These are phyloP conservation scores for Mortierella sp. DNA, from an alignment of 371 early-diverging fungal genomes.

Conservation along the genomic window DNA sequence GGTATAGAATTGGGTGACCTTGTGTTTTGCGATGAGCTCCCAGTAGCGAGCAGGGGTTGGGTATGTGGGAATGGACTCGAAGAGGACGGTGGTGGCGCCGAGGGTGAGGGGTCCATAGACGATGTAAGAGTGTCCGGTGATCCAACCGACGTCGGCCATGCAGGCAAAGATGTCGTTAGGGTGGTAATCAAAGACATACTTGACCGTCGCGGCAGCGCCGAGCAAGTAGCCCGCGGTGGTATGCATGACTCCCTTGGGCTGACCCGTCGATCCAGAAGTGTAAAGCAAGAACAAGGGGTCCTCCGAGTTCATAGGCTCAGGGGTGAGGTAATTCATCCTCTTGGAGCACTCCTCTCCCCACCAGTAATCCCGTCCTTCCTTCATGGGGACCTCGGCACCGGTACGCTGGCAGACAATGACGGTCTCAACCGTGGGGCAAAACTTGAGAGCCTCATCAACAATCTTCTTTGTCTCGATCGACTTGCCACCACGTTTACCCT, in stretches of 20 bases:
- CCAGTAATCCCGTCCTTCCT: constrained; percentile 84
- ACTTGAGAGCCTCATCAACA: constrained; percentile 87
- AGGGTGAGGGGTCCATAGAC: constrained; percentile 95
- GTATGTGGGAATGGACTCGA: constrained; percentile 92
- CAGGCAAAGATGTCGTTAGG: constrained; percentile 88
- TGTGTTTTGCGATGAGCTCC: constrained; percentile 87
- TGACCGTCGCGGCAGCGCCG: constrained; percentile 88
- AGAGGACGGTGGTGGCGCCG: constrained; percentile 94
- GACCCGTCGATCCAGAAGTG: constrained; percentile 96
- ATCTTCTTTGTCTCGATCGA: constrained; percentile 91
- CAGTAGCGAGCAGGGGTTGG: constrained; percentile 89
- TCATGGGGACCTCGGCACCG: constrained; percentile 80
- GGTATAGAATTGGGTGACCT: constrained; percentile 97
- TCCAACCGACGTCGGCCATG: constrained; percentile 89
- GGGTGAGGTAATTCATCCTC: constrained; percentile 85
- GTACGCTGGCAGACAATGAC: constrained; percentile 93
- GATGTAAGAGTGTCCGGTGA: constrained; percentile 92
- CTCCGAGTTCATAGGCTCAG: constrained; percentile 89
- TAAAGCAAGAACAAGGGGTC: constrained; percentile 98
- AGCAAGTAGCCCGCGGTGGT: constrained; percentile 96
- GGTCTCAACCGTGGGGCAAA: constrained; percentile 82
- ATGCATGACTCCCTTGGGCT: constrained; percentile 95
- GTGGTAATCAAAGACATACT: constrained; percentile 94
- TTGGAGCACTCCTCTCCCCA: constrained; percentile 87
- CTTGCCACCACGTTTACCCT: constrained; percentile 93